phyloP scores from a whole-genome alignment of 2,329 filamentous ascomycete species.

The Cercospora zeae-maydis region DNA sequence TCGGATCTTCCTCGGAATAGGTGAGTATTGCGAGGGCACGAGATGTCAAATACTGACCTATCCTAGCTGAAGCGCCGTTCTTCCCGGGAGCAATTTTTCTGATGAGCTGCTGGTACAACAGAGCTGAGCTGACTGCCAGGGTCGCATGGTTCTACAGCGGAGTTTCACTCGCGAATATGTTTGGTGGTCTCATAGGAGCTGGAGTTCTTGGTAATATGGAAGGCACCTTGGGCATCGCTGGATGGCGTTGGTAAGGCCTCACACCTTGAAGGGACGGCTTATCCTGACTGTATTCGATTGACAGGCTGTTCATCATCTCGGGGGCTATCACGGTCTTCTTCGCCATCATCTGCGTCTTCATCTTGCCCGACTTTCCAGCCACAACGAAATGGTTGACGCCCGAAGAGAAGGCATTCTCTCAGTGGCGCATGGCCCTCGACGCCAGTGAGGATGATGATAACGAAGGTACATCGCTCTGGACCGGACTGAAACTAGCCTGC shows the following conservation, averaged over 20 bases:
- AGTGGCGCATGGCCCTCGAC: conserved; percentile 6
- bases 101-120: conserved; percentile 9
- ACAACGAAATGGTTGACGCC: conserved; percentile 9
- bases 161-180: conserved; percentile 35
- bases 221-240: conserved; percentile 52
- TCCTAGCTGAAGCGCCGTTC: conserved; percentile 53
- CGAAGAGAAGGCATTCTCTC: conserved; percentile 5
- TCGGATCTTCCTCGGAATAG: conserved; percentile 62
- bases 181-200: conserved; percentile 37
- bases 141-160: conserved; percentile 27
- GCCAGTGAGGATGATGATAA: conserved; percentile 10
- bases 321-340: conserved; percentile 1
- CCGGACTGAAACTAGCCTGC: conserved; percentile 6
- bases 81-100: conserved; percentile 11
- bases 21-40: background rate
- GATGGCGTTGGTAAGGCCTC: conserved; percentile 46
- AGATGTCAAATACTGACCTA: background rate
- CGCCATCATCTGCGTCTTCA: conserved; percentile 6
- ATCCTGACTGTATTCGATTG: background rate
- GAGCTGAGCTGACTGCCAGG: conserved; percentile 14
- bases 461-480: conserved; percentile 2
- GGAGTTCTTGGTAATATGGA: conserved; percentile 61
- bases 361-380: conserved; percentile 4
- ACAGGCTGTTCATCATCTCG: conserved; percentile 5
- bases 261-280: background rate